These are phyloP conservation scores for Phalaenopsis aphrodite DNA, from an alignment of 106 monocot genomes.

Conservation along the genomic window DNA sequence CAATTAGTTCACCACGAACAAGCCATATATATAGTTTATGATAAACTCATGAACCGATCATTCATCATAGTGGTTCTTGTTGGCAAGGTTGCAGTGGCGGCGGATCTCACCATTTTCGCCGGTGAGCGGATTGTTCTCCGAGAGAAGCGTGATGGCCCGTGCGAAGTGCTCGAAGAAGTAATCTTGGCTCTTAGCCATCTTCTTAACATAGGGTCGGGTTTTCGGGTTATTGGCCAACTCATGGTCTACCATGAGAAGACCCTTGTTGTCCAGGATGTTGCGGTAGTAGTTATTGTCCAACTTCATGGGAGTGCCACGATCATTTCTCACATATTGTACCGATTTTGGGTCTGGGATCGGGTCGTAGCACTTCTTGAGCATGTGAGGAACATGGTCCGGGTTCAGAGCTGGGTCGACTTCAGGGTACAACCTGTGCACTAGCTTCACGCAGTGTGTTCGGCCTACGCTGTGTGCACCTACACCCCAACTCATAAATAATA, in stretches of 20 bases:
- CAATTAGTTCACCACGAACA: neutral
- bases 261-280: slow-evolving; percentile 76
- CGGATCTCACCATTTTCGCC: slow-evolving; percentile 67
- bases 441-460: slow-evolving; percentile 75
- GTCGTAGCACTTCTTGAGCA: slow-evolving; percentile 75
- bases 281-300: slow-evolving; percentile 87
- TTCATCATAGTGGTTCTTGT: slow-evolving; percentile 32
- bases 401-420: slow-evolving; percentile 61
- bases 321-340: slow-evolving; percentile 76
- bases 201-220: slow-evolving; percentile 53
- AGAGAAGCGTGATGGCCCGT: slow-evolving; percentile 44
- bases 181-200: slow-evolving; percentile 74
- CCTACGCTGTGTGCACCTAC: slow-evolving; percentile 70
- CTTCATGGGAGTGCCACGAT: slow-evolving; percentile 70
- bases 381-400: slow-evolving; percentile 66
- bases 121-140: slow-evolving; percentile 76
- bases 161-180: slow-evolving; percentile 70
- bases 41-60: neutral
- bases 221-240: slow-evolving; percentile 42
- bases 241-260: slow-evolving; percentile 65
- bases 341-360: slow-evolving; percentile 78
- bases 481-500: neutral
- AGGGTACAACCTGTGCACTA: slow-evolving; percentile 72
- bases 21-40: no score
- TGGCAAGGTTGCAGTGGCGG: slow-evolving; percentile 46